Conservation (phyloP, 306 rosid genomes). For the Abrus pulchellus region DNA sequence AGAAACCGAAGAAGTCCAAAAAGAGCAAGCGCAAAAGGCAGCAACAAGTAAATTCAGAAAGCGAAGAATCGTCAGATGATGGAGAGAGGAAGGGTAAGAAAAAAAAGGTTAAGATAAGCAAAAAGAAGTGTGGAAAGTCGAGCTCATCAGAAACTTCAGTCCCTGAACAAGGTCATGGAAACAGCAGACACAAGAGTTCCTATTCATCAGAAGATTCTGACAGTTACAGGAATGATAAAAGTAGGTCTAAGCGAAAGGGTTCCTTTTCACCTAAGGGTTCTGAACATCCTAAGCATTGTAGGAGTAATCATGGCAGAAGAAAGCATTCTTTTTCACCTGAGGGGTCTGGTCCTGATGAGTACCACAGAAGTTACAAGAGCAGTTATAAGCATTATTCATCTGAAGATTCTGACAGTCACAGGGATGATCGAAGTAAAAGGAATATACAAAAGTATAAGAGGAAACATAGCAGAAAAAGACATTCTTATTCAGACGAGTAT, state of each 20-base stretch:
- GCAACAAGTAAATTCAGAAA: slow-evolving; percentile 52
- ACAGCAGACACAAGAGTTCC: slow-evolving; percentile 50
- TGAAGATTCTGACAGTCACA: slow-evolving; percentile 59
- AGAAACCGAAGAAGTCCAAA: slow-evolving; percentile 77
- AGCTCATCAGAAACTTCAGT: slow-evolving; percentile 66
- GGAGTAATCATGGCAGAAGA: slow-evolving; percentile 49
- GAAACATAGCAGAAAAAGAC: slow-evolving; percentile 43
- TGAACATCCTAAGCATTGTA: slow-evolving; percentile 42
- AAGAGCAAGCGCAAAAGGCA: slow-evolving; percentile 63
- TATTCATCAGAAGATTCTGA: slow-evolving; percentile 60
- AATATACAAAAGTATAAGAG: slow-evolving; percentile 48
- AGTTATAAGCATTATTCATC: slow-evolving; percentile 51
- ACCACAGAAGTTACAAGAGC: slow-evolving; percentile 43
- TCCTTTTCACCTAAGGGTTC: slow-evolving; percentile 44
- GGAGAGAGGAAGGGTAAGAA: slow-evolving; percentile 58
- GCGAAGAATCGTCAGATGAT: slow-evolving; percentile 57
- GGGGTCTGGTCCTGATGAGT: slow-evolving; percentile 37
- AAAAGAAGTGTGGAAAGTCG: slow-evolving; percentile 61
- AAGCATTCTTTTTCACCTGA: slow-evolving; percentile 48
- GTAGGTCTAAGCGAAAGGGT: slow-evolving; percentile 52
- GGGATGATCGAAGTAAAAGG: slow-evolving; percentile 54
- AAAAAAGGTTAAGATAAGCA: slow-evolving; percentile 55
- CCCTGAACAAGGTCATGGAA: slow-evolving; percentile 51
- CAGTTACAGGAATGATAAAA: slow-evolving; percentile 45
- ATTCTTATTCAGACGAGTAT: slow-evolving; percentile 46